phyloP scores from a whole-genome alignment of 1,284 basidiomycete species.

The Leccinum ponderosum region DNA sequence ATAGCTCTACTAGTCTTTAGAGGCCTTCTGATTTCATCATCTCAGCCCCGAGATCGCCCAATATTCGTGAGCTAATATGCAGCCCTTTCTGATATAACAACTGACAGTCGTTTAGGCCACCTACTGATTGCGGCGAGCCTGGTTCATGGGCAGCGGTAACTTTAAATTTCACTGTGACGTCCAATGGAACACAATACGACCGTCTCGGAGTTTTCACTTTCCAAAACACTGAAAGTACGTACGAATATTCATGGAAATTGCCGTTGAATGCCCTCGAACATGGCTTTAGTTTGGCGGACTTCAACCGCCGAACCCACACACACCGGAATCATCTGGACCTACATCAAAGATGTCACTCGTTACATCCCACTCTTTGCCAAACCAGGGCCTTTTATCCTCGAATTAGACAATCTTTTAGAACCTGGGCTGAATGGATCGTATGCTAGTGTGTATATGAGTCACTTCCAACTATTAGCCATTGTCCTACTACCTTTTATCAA shows the following conservation, averaged over 20 bases:
- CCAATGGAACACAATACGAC: constrained; percentile 78
- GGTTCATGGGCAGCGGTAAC: constrained; percentile 77
- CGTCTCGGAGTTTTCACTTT: constrained; percentile 73
- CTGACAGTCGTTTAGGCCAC: constrained; percentile 48
- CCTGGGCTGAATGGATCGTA: constrained; percentile 63
- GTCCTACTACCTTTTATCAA: constrained; percentile 6
- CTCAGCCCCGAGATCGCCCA: constrained; percentile 64
- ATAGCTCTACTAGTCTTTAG: neutral
- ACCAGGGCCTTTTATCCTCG: constrained; percentile 66
- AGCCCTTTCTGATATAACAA: neutral
- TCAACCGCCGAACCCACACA: constrained; percentile 75
- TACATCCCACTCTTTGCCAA: constrained; percentile 70
- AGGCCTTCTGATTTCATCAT: constrained; percentile 2
- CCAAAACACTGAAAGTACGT: constrained; percentile 71
- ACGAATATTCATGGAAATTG: neutral
- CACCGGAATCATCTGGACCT: constrained; percentile 78
- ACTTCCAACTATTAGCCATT: neutral
- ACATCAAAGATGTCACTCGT: constrained; percentile 73
- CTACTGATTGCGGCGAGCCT: constrained; percentile 65
- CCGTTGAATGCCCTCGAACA: neutral
- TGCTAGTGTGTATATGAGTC: constrained; percentile 48
- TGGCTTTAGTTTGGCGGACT: constrained; percentile 64
- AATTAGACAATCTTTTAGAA: constrained; percentile 69
- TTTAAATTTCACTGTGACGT: constrained; percentile 77
- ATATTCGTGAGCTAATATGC: constrained; percentile 48